phyloP scores from a whole-genome alignment of 73 alveolate species.

The Tetrahymena thermophila region DNA sequence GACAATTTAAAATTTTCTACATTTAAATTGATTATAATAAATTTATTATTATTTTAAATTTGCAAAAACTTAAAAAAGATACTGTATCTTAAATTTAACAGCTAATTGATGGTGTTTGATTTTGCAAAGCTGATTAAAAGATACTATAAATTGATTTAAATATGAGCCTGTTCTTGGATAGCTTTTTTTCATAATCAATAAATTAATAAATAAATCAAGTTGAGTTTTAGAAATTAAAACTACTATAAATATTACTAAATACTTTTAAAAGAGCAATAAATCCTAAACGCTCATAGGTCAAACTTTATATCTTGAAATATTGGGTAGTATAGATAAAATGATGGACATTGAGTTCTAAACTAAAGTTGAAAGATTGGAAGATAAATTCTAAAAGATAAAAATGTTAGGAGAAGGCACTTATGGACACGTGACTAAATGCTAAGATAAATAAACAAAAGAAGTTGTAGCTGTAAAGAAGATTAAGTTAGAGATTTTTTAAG shows the following conservation, averaged over 20 bases:
- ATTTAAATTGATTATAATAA: too few relatives aligned
- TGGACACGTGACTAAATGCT: constrained; percentile 69
- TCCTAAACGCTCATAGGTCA: background rate
- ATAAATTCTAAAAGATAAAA: constrained; percentile 46
- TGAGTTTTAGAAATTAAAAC: background rate
- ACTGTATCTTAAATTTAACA: background rate
- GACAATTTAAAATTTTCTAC: background rate
- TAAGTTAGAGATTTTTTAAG: constrained; percentile 40
- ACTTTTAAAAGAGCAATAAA: background rate
- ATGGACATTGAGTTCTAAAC: background rate
- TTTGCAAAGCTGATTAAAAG: background rate
- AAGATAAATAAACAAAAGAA: constrained; percentile 53
- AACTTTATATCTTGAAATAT: background rate
- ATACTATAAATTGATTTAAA: background rate
- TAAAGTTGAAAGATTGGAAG: constrained; percentile 14
- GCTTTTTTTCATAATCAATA: too few relatives aligned
- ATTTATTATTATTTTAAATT: too few relatives aligned
- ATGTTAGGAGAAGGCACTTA: constrained; percentile 78
- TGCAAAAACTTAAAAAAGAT: background rate
- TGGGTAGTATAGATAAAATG: background rate
- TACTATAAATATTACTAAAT: background rate
- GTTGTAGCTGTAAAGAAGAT: constrained; percentile 69
- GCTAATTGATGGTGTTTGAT: background rate
- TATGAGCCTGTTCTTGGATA: background rate
- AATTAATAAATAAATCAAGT: too few relatives aligned